Base-by-base conservation (phyloP, 75 land plant species). In the Pinus albicaulis region DNA sequence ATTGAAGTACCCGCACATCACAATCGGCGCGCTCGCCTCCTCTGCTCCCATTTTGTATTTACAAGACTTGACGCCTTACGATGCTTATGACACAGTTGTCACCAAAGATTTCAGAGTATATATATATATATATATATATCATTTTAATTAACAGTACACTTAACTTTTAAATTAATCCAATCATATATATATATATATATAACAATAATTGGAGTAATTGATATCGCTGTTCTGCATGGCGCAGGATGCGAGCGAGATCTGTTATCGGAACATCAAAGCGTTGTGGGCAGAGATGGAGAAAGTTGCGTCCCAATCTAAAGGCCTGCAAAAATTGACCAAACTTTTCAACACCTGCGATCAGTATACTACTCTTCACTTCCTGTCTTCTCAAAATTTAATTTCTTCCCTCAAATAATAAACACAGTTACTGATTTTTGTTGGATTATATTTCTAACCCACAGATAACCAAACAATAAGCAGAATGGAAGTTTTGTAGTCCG, bases 41-140 rank as follows among this genome's bases (percentile, higher is more conserved):
- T 92, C 94, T 3, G 92, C 94, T 5, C 93, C 93, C 1, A 82
- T 91, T 58, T 79, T 91, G 41, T 81, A 82, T 20, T 87, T 91
- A 44, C 91, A 89, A 38, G 77, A 84, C 59, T 71, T 84, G 16
- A 81, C 81, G 41, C 89, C 93, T 12, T 61, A 80, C 25, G 68
- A 84, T 76, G 83, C 79, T 2, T 90, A 87, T 58, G 76, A 79
- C 75, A 71, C 56, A 22, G 75, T 83, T 65, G 92, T 87, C 56
- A 77, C 80, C 78, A 79, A 81, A 61, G 88, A 87, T 74, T 90
- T 87, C 64, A 85, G 77, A 72, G 92, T 86, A 80, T 52, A 38
- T n/a, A n/a, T n/a, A n/a, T n/a, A n/a, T n/a, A n/a, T n/a, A n/a
- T n/a, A n/a, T n/a, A n/a, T n/a, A n/a, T n/a, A n/a, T n/a, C n/a